Conservation (phyloP, 495 filamentous ascomycete genomes). For the Aspergillus nidulans region DNA sequence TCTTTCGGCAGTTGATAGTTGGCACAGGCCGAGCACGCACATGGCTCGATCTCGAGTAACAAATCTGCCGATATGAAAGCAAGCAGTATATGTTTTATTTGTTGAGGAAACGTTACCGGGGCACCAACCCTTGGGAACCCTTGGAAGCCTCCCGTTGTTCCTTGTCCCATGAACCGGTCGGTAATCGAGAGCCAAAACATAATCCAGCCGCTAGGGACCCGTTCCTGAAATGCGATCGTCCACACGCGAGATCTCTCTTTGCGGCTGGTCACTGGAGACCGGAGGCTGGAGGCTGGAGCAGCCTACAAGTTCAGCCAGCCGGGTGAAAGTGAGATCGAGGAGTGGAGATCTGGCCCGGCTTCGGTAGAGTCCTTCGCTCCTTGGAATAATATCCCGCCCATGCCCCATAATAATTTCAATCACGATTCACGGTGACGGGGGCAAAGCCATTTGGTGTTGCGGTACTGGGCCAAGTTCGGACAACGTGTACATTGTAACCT, state of each 20-base stretch:
- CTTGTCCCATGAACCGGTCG: no score
- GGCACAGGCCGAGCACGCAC: neutral
- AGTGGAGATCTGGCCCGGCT: slow-evolving; percentile 4
- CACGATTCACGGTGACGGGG: neutral
- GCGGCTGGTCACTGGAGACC: no score
- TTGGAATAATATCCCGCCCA: slow-evolving; percentile 6
- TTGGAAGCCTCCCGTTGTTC: slow-evolving; percentile 1
- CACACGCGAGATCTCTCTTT: neutral
- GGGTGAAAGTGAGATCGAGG: slow-evolving; percentile 7
- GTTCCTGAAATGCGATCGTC: slow-evolving; percentile 3
- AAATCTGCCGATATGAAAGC: neutral
- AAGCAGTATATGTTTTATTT: neutral
- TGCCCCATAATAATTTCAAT: slow-evolving; percentile 9
- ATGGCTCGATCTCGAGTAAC: neutral
- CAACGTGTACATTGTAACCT: neutral
- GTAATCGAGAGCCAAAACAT: no score
- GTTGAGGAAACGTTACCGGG: neutral
- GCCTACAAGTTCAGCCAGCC: slow-evolving; percentile 7
- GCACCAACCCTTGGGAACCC: neutral
- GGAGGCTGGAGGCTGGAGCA: no score
- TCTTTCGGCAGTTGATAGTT: neutral
- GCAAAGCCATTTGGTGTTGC: neutral
- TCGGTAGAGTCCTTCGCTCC: slow-evolving; percentile 1
- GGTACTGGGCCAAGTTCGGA: neutral
- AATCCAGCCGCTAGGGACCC: no score